Evolutionary conservation across 352 stramenopile species (phyloP), one percentile per base, ranked within the genome.

Genomic region (Globisporangium cystogenes): DNA sequence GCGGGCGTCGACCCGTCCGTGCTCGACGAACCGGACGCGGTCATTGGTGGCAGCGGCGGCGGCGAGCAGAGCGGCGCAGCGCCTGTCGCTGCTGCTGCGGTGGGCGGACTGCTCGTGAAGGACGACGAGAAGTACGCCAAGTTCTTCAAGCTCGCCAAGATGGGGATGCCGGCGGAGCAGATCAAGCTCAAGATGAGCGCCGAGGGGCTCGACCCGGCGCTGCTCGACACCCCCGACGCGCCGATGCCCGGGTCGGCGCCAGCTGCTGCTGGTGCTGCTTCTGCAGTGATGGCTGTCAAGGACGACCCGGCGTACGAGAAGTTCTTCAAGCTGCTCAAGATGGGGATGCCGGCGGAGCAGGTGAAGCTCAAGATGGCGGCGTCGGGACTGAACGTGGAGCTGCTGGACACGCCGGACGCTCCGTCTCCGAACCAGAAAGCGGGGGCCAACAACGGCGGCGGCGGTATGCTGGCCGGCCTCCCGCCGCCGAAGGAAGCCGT

Each of bases 131-230:
- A 67, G 39, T 98, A 97, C 56, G 67, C 70, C 6, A 98, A 98
- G 67, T 99, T 98, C 66, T 98, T 98, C 66, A 98, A 98, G 59
- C 93, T 99, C 68, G 52, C 86, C 14, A 98, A 97, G 56, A 94
- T 98, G 72, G 94, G 93, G 21, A 95, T 99, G 82, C 96, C 96
- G 10, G 60, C 84, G 27, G 84, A 94, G 42, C 93, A 96, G 45
- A 91, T 98, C 20, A 97, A 98, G 57, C 62, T 98, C 60, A 97
- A 97, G 48, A 98, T 98, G 91, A 92, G 73, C 23, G 77, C 90
- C 26, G 93, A 98, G 70, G 90, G 90, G 10, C 59, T 98, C 26
- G 86, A 99, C 57, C 77, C 92, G 4, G 69, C 72, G 15, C 59
- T 98, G 15, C 79, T 99, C 46, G 93, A 99, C 59, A 91, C 74